Percentiles rank a stretch among this genome's conserved stretches.
Evolutionary conservation across 2,329 filamentous ascomycete species (phyloP).

Genomic region (Aschersonia sp.): DNA sequence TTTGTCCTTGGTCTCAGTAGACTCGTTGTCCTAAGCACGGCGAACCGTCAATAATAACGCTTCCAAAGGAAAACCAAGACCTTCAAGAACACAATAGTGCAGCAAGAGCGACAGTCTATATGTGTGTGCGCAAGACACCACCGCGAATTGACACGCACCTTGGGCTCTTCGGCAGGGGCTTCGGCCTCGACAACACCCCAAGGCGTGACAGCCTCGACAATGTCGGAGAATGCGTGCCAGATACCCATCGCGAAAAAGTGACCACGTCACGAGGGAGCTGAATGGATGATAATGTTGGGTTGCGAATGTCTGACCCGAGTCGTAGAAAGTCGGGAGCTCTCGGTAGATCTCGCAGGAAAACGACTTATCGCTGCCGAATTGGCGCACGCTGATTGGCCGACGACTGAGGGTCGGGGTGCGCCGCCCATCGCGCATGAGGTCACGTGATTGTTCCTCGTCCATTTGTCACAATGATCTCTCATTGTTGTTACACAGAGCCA

Average conservation of each 20-base stretch:
- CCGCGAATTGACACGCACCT: slow-evolving; percentile 23
- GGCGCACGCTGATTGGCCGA: slow-evolving; percentile 31
- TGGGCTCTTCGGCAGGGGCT: slow-evolving; percentile 51
- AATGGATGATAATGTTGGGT: not conserved
- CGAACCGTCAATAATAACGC: too few species aligned
- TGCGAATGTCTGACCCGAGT: too few species aligned
- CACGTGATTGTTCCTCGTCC: slow-evolving; percentile 9
- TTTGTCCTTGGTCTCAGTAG: slow-evolving; percentile 36
- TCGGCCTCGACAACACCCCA: slow-evolving; percentile 52
- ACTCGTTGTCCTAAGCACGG: slow-evolving; percentile 13
- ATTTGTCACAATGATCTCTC: not conserved
- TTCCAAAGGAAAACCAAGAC: too few species aligned
- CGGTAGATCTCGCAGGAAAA: slow-evolving; percentile 19
- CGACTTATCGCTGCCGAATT: slow-evolving; percentile 31
- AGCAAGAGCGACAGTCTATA: too few species aligned
- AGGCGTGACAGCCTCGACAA: slow-evolving; percentile 50
- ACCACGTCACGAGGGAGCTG: slow-evolving; percentile 24
- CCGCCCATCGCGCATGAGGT: slow-evolving; percentile 4
- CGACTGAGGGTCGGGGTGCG: not conserved
- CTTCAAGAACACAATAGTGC: too few species aligned
- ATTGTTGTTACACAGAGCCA: not conserved
- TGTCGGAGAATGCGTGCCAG: slow-evolving; percentile 50
- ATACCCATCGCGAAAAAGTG: slow-evolving; percentile 43
- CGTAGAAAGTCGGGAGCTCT: not conserved
- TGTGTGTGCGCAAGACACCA: too few species aligned